Base-by-base conservation (phyloP, 1,284 basidiomycete species). In the Moniliophthora roreri region DNA sequence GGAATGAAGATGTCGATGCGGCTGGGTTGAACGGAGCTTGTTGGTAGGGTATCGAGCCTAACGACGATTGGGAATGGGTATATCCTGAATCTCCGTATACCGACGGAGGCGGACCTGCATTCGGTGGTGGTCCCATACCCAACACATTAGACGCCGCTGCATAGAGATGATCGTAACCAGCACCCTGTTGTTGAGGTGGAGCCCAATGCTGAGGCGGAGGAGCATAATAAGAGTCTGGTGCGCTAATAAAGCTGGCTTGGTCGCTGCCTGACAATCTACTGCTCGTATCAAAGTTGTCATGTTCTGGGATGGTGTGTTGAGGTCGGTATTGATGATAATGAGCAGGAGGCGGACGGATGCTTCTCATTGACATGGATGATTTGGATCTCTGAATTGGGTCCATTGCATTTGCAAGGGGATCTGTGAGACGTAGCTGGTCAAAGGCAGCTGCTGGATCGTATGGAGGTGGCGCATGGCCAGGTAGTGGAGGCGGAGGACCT, bases 61-160 rank as follows among this genome's bases (percentile, higher is more conserved):
- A 51, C 34, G 48, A 24, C 37, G 38, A 11, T 32, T 36, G 15
- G 41, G 46, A 36, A 36, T 32, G 28, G 28, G 28, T 51, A 21
- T 53, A 50, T 42, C 18, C 39, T 23, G 48, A 38, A 23, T 40
- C 36, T 21, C n/a, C 28, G 28, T 48, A 36, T 16, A 48, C n/a
- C 8, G 55, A 44, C 15, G 58, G 61, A 47, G 57, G 62, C 45
- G 49, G 66, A 49, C 54, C 11, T 32, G 64, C 18, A 51, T 62
- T 35, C 36, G 44, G 77, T 52, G 82, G 82, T 24, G 81, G 84
- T 0, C 77, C 80, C 80, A 87, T 84, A 21, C 92, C 91, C 7
- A 95, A 76, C 18, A 93, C 87, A 64, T 89, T 84, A 28, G 88
- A 91, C 2, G 92, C 92, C 1, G 88, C 89, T 9, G 79, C 77